phyloP scores from a whole-genome alignment of 129 eudicot genomes.

The Flaveria linearis region DNA sequence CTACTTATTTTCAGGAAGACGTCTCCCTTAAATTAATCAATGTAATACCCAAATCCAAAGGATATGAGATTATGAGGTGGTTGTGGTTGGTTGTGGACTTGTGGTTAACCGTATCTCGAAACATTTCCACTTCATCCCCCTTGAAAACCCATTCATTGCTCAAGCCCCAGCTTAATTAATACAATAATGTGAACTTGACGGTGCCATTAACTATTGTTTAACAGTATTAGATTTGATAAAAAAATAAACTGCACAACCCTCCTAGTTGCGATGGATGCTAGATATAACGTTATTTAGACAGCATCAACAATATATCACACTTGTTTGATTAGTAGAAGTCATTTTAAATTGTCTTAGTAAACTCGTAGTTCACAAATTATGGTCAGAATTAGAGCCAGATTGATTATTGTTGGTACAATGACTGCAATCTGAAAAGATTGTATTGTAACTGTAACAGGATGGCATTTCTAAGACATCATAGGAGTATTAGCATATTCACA shows the following conservation, averaged over 20 bases:
- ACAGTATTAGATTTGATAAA: background rate
- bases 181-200: constrained; percentile 1
- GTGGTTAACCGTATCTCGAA: too few species aligned
- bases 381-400: background rate
- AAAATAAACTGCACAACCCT: background rate
- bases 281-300: background rate
- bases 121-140: background rate
- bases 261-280: background rate
- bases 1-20: too few species aligned
- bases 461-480: background rate
- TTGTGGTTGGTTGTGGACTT: too few species aligned
- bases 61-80: too few species aligned
- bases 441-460: background rate
- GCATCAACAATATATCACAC: background rate
- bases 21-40: too few species aligned
- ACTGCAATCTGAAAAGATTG: background rate
- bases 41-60: too few species aligned
- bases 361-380: background rate
- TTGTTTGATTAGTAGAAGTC: background rate
- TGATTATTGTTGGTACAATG: background rate
- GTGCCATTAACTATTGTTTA: background rate
- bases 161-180: background rate
- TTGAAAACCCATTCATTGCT: background rate
- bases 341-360: constrained; percentile 9
- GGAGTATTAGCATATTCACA: background rate